phyloP scores from a whole-genome alignment of 192 early-diverging fungal genomes.

The Mortierella antarctica region DNA sequence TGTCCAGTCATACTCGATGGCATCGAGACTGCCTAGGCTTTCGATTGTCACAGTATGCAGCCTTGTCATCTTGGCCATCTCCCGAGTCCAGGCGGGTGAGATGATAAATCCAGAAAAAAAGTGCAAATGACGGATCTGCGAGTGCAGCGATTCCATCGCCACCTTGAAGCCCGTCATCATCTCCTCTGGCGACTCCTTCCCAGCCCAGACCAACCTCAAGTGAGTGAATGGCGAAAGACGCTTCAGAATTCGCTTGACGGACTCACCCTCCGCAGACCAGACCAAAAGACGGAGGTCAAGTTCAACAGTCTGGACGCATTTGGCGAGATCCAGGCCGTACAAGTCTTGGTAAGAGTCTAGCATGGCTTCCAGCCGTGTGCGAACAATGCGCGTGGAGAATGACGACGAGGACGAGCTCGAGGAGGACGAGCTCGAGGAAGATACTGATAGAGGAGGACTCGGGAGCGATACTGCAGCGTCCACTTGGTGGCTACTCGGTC shows the following conservation, averaged over 20 bases:
- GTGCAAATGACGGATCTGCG: constrained; percentile 12
- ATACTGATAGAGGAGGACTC: no score
- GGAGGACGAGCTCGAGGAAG: background rate
- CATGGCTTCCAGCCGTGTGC: constrained; percentile 29
- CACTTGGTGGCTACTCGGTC: background rate
- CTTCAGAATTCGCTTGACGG: constrained; percentile 15
- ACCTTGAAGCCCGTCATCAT: background rate
- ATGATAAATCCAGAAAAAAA: constrained; percentile 23
- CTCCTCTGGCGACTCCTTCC: constrained; percentile 6
- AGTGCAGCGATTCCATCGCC: constrained; percentile 6
- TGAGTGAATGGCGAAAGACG: constrained; percentile 34
- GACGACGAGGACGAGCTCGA: background rate
- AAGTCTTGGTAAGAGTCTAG: constrained; percentile 19
- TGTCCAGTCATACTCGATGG: constrained; percentile 17
- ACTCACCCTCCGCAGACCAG: constrained; percentile 4
- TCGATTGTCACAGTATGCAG: constrained; percentile 19
- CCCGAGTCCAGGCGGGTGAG: constrained; percentile 15
- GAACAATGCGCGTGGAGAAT: background rate
- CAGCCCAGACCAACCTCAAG: constrained; percentile 22
- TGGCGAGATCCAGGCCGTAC: constrained; percentile 25
- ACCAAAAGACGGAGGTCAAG: constrained; percentile 14
- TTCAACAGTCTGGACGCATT: constrained; percentile 31
- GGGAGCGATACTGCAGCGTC: no score
- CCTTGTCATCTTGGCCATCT: constrained; percentile 18
- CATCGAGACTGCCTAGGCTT: constrained; percentile 5